phyloP scores from a whole-genome alignment of 1,284 basidiomycete species.

The Tausonia pullulans region DNA sequence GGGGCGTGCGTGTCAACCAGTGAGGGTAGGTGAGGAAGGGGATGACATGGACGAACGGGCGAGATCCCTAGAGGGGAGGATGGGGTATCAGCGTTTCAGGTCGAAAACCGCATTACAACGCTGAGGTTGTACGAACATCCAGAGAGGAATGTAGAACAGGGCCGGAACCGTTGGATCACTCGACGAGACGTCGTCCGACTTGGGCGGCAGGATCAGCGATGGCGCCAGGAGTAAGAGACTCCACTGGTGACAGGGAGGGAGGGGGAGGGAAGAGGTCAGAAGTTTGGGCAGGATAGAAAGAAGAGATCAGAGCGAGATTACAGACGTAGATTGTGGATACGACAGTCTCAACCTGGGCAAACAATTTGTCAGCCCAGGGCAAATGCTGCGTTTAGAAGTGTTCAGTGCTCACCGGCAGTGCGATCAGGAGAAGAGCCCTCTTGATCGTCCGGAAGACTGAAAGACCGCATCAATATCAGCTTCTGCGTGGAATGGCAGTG shows the following conservation, averaged over 20 bases:
- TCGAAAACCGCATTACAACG: too few relatives aligned
- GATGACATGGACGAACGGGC: slow-evolving; percentile 14
- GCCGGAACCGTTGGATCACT: slow-evolving; percentile 22
- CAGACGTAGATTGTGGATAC: slow-evolving; percentile 54
- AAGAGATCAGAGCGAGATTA: not conserved
- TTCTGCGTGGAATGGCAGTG: too few relatives aligned
- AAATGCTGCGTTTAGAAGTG: not conserved
- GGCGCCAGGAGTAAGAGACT: slow-evolving; percentile 46
- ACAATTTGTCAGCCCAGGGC: slow-evolving; percentile 1
- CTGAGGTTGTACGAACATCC: slow-evolving; percentile 24
- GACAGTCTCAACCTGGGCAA: slow-evolving; percentile 47
- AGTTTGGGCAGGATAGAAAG: not conserved
- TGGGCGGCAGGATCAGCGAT: slow-evolving; percentile 41
- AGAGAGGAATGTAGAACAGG: slow-evolving; percentile 48
- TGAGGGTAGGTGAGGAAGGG: not conserved
- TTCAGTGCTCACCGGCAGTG: slow-evolving; percentile 45
- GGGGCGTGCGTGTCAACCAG: not conserved
- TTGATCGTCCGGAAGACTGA: slow-evolving; percentile 42
- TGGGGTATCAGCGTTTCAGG: too few relatives aligned
- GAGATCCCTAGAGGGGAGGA: slow-evolving; percentile 34
- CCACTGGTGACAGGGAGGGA: slow-evolving; percentile 36
- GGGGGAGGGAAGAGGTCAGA: not conserved
- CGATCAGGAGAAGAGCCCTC: slow-evolving; percentile 47
- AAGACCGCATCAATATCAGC: not conserved
- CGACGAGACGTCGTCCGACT: slow-evolving; percentile 27